Conservation (phyloP, 2,329 filamentous ascomycete species). For the Penicillium sp. region DNA sequence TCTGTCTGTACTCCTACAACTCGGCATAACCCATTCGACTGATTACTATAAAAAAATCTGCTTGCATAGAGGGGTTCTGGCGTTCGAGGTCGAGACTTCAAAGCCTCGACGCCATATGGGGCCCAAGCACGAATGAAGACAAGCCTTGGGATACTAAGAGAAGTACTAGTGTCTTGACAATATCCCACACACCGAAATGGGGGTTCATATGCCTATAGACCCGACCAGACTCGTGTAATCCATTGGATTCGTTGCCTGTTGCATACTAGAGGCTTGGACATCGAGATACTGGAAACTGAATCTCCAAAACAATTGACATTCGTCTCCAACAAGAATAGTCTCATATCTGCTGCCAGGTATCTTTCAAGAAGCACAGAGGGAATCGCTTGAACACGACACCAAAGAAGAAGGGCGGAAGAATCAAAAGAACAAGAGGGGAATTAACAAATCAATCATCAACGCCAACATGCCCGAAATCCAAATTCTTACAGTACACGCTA, state of each 20-base stretch:
- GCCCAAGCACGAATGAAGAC: conserved; percentile 10
- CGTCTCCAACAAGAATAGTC: conserved; percentile 3
- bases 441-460: conserved; percentile 20
- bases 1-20: no score
- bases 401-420: not conserved
- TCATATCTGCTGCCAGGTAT: conserved; percentile 3
- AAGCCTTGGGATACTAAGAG: conserved; percentile 1
- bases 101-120: conserved; percentile 9
- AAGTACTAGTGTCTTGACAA: not conserved
- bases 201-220: not conserved
- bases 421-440: conserved; percentile 23
- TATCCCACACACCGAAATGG: not conserved
- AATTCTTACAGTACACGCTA: conserved; percentile 22
- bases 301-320: conserved; percentile 7
- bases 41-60: conserved; percentile 1
- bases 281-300: not conserved
- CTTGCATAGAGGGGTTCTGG: conserved; percentile 8
- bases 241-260: not conserved
- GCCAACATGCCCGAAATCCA: conserved; percentile 13
- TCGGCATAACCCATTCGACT: conserved; percentile 1
- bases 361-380: not conserved
- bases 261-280: no score
- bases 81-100: conserved; percentile 10
- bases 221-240: not conserved
- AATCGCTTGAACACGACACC: conserved; percentile 5